Evolutionary conservation across 148 eudicot genomes (phyloP), one percentile per base, ranked within the genome.

Genomic region (Simmondsia chinensis): DNA sequence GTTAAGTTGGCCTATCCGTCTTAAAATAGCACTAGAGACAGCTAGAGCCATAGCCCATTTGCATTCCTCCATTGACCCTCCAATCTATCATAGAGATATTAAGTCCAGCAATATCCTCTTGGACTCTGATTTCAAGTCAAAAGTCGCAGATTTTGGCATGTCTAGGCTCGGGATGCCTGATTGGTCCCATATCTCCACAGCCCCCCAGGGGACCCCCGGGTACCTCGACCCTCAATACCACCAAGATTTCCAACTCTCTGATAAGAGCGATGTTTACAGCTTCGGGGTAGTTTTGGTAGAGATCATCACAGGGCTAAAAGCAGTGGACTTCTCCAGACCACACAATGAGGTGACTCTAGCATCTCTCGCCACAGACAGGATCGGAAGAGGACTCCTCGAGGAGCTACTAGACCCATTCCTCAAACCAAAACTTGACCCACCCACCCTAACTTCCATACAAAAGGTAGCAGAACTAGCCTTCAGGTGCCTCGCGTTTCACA

Each of bases 211-310:
- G 4, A 82, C 93, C 8, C 84, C 86, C 0, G 93, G 93, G 3
- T 82, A 82, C 56, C 61, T 82, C 3, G 93, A 82, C 32, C 93
- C 93, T 58, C 82, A 82, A 58, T 82, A 82, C 31, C 93, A 82
- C 44, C 85, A 74, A 30, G 52, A 70, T 20, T 82, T 60, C 33
- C 82, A 82, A 44, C 62, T 82, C 12, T 77, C 91, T 0, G 82
- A 82, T 35, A 82, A 69, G 38, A 77, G 91, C 20, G 91, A 77
- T 12, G 85, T 82, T 1, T 77, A 77, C 24, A 82, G 91, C 59
- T 74, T 77, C 9, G 91, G 91, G 6, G 91, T 82, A 0, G 86
- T 82, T 13, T 67, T 82, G 2, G 54, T 72, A 12, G 93, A 82
- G 72, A 75, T 82, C 48, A 69, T 77, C 56, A 71, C 93, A 0